These are phyloP conservation scores for Infundibulicybe gibba DNA, from an alignment of 768 basidiomycete genomes.

Conservation along the genomic window DNA sequence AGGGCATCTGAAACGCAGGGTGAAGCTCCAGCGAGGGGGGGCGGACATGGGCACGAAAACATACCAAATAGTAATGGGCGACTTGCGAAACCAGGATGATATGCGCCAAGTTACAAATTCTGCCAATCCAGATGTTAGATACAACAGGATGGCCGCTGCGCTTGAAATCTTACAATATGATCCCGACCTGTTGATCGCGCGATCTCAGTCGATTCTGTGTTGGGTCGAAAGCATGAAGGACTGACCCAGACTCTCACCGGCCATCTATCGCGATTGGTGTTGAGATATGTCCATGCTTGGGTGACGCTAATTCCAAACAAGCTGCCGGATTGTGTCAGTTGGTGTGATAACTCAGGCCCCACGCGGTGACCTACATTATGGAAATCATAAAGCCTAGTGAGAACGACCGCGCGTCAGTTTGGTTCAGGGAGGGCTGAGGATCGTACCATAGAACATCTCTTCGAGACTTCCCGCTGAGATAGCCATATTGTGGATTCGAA, in stretches of 20 bases:
- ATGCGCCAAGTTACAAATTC: not conserved
- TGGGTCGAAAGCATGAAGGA: not conserved
- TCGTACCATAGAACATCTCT: too few species aligned
- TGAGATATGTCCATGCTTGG: slow-evolving; percentile 8
- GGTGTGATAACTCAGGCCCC: too few species aligned
- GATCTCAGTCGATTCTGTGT: not conserved
- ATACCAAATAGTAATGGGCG: slow-evolving; percentile 2
- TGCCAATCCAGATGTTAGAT: not conserved
- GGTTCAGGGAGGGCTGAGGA: too few species aligned
- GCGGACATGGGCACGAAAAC: not conserved
- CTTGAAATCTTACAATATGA: not conserved
- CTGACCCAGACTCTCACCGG: not conserved
- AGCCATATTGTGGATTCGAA: too few species aligned
- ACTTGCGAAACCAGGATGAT: not conserved
- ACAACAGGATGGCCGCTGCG: not conserved
- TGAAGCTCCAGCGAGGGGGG: too few species aligned
- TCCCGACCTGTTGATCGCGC: not conserved
- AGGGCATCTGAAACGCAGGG: not conserved
- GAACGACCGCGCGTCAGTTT: too few species aligned
- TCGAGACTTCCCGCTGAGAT: too few species aligned
- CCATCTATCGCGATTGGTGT: slow-evolving; percentile 7
- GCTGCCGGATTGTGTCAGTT: not conserved
- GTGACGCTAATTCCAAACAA: slow-evolving; percentile 7
- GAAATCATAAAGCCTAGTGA: too few species aligned
- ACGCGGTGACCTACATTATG: too few species aligned